Evolutionary conservation across 2,329 filamentous ascomycete genomes (phyloP), one percentile per base, ranked within the genome.

Genomic region (Knoxdaviesia capensis): DNA sequence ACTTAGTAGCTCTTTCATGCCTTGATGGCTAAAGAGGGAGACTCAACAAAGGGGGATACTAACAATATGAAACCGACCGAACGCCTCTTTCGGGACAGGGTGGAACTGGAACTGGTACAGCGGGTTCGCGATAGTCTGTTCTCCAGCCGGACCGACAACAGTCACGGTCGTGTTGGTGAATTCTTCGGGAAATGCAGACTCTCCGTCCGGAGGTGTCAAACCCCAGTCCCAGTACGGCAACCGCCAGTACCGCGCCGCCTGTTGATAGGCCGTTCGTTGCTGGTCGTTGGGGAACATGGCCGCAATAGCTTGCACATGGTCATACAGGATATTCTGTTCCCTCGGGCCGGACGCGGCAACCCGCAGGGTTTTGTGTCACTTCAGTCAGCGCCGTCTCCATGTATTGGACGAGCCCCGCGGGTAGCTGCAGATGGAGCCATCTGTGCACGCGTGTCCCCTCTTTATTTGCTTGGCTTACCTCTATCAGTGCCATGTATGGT

Each of bases 401-500:
- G 28, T 20, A 2, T 36, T 36, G 33, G 20, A 20, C 20, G 20
- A 20, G 20, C 20, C 20, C 20, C 20, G 20, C 20, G 20, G 34
- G 34, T 35, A 35, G 34, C 8, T 9, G 34, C 20, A 2, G 20
- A 20, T 20, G 20, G 20, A 20, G 20, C 20, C 20, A 20, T 20
- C 20, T 20, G 20, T 20, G 20, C 3, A 20, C 20, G 20, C 20
- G 20, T 20, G 20, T 20, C 20, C 20, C 20, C 20, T 20, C 20
- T 20, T 20, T 20, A 20, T 20, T 20, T 20, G 20, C 20, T 20
- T 3, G 20, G 20, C 53, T 44, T 46, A 69, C 71, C 62, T 75
- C 71, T 44, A 71, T 71, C 41, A 74, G 55, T 31, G 65, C 68
- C 45, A 90, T 63, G 56, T 88, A 92, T 1, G 83, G 80, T 40